These are phyloP conservation scores for Didymella sp. DNA, from an alignment of 2,329 filamentous ascomycete species.

Conservation along the genomic window DNA sequence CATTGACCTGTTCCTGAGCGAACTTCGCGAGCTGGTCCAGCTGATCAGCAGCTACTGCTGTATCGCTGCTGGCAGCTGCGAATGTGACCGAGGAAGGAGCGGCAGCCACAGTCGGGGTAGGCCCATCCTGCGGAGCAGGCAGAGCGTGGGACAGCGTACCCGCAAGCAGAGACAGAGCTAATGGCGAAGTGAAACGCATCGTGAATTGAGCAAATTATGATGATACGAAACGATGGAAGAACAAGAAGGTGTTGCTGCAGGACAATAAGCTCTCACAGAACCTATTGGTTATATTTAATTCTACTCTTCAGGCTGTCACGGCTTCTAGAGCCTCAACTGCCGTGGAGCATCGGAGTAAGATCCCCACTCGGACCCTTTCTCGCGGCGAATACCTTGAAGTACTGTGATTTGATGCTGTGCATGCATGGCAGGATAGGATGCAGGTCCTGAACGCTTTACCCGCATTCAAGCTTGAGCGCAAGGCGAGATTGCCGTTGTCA, in stretches of 20 bases:
- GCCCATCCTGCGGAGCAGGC: slow-evolving; percentile 31
- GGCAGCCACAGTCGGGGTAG: slow-evolving; percentile 8
- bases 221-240: slow-evolving; percentile 2
- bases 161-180: slow-evolving; percentile 35
- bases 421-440: neutral
- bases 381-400: slow-evolving; percentile 1
- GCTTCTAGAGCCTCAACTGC: slow-evolving; percentile 6
- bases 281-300: slow-evolving; percentile 11
- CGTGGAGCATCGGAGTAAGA: neutral
- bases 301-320: neutral
- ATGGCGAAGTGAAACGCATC: slow-evolving; percentile 37
- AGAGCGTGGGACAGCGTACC: slow-evolving; percentile 34
- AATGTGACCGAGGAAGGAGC: slow-evolving; percentile 21
- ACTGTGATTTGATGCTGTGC: slow-evolving; percentile 6
- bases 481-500: neutral
- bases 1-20: slow-evolving; percentile 30
- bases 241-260: slow-evolving; percentile 10
- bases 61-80: slow-evolving; percentile 29
- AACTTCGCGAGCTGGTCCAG: slow-evolving; percentile 32
- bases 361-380: neutral
- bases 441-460: neutral
- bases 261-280: neutral
- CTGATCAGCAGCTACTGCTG: slow-evolving; percentile 33
- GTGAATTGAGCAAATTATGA: slow-evolving; percentile 13
- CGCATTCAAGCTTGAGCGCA: slow-evolving; percentile 1